Evolutionary conservation across 306 rosid genomes (phyloP), one percentile per base, ranked within the genome.

Genomic region (Casuarina equisetifolia): DNA sequence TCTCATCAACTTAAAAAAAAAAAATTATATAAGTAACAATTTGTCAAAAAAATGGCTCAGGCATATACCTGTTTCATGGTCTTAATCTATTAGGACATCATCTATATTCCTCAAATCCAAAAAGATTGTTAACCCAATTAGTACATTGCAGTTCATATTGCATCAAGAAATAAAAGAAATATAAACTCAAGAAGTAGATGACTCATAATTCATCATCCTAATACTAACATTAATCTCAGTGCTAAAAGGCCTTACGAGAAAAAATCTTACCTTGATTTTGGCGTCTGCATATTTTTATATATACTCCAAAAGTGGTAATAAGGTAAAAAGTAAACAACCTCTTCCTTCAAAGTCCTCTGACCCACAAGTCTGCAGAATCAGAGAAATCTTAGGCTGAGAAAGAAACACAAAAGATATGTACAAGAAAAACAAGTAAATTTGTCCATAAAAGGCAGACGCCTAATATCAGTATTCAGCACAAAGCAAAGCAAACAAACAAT

Each of bases 241-340:
- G 54, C 72, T 48, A 62, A 61, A 76, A 73, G 38, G 58, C 49
- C 48, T 17, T 77, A 78, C 59, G 57, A 80, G 70, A 20, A 72
- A 61, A 72, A 71, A 78, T 64, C 89, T 84, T 87, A 93, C 98
- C 92, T 93, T 77, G 88, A 77, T 86, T 91, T 90, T 32, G 93
- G 92, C 39, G 91, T 88, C 93, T 93, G 97, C 98, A 91, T 93
- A 69, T 68, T 87, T 81, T 57, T 55, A 79, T 55, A 51, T 49
- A 66, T 67, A 39, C 76, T 73, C 25, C 50, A 57, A 74, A 74
- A 54, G 35, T 32, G 52, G 66, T 50, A 70, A 76, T 63, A 76
- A 75, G 70, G 83, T 46, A 85, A 78, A 83, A 78, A 79, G 42
- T 67, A 77, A 72, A 72, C n/a, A 76, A 78, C 70, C 77, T 73